Conservation (phyloP, 352 stramenopile genomes). For the Phytophthora litchii region DNA sequence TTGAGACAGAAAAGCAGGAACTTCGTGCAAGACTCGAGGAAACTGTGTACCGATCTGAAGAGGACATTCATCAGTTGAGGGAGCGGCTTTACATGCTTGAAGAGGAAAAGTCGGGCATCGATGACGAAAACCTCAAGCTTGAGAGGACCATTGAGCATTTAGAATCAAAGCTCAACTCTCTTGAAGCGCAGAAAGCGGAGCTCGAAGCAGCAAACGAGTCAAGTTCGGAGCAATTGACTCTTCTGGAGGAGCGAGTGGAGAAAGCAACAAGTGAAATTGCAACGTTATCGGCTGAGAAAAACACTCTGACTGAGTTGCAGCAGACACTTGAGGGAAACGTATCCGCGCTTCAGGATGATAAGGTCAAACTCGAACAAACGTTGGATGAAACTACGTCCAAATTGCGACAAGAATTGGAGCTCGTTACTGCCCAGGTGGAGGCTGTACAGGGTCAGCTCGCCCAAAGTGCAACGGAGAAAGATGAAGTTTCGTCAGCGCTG, state of each 20-base stretch:
- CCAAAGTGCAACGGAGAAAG: conserved; percentile 28
- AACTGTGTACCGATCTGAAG: conserved; percentile 43
- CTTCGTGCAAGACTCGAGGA: conserved; percentile 45
- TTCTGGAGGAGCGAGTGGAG: conserved; percentile 31
- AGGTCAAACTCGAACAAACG: conserved; percentile 42
- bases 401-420: conserved; percentile 35
- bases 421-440: conserved; percentile 21
- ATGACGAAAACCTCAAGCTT: conserved; percentile 44
- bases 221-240: conserved; percentile 25
- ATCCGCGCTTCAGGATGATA: conserved; percentile 43
- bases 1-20: conserved; percentile 61
- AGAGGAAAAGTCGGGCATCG: conserved; percentile 47
- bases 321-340: conserved; percentile 44
- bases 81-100: conserved; percentile 55
- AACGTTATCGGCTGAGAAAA: conserved; percentile 33
- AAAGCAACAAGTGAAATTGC: conserved; percentile 30
- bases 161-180: conserved; percentile 34
- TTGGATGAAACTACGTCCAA: conserved; percentile 42
- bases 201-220: conserved; percentile 37
- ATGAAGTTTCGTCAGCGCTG: conserved; percentile 15
- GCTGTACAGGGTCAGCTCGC: conserved; percentile 27
- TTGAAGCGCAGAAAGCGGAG: conserved; percentile 47
- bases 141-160: conserved; percentile 41
- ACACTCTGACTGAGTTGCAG: conserved; percentile 33
- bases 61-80: conserved; percentile 54